Evolutionary conservation across 208 protist species (phyloP).

Genomic region (Kentomonas sorsogonicus): DNA sequence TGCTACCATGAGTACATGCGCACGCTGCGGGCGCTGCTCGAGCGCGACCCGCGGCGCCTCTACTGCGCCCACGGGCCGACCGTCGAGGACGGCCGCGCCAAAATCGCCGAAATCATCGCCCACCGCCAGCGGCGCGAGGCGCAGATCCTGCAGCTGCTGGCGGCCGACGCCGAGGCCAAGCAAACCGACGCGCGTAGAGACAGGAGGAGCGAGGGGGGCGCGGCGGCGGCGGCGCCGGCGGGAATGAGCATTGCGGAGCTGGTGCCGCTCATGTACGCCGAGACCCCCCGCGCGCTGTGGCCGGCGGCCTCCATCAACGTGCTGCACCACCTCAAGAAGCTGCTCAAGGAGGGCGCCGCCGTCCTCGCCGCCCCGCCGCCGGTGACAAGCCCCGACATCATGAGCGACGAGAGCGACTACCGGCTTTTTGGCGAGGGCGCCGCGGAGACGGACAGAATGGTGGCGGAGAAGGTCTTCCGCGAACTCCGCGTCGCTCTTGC

Average conservation of each 20-base stretch:
- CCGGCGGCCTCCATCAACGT: slow-evolving; percentile 50
- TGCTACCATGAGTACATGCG: slow-evolving; percentile 60
- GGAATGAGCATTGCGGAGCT: slow-evolving; percentile 28
- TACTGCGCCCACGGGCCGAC: slow-evolving; percentile 65
- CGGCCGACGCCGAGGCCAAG: background rate
- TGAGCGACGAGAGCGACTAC: slow-evolving; percentile 45
- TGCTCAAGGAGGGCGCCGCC: slow-evolving; percentile 31
- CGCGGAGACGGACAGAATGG: background rate
- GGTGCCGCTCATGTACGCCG: slow-evolving; percentile 42
- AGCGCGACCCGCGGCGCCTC: slow-evolving; percentile 19
- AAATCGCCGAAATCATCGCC: slow-evolving; percentile 48
- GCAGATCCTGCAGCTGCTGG: slow-evolving; percentile 45
- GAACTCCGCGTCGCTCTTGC: background rate
- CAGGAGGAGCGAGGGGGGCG: background rate
- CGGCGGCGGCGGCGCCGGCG: background rate
- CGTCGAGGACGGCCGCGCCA: slow-evolving; percentile 28
- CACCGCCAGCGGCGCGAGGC: slow-evolving; percentile 45
- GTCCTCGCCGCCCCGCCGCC: slow-evolving; percentile 18
- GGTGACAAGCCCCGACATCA: slow-evolving; percentile 15
- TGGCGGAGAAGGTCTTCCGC: background rate
- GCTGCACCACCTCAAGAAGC: slow-evolving; percentile 57
- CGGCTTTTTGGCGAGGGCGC: slow-evolving; percentile 30
- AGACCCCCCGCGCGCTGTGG: slow-evolving; percentile 29
- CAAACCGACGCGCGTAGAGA: background rate
- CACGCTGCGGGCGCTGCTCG: slow-evolving; percentile 26